phyloP scores from a whole-genome alignment of 306 rosid species.

The Vicia sativa region DNA sequence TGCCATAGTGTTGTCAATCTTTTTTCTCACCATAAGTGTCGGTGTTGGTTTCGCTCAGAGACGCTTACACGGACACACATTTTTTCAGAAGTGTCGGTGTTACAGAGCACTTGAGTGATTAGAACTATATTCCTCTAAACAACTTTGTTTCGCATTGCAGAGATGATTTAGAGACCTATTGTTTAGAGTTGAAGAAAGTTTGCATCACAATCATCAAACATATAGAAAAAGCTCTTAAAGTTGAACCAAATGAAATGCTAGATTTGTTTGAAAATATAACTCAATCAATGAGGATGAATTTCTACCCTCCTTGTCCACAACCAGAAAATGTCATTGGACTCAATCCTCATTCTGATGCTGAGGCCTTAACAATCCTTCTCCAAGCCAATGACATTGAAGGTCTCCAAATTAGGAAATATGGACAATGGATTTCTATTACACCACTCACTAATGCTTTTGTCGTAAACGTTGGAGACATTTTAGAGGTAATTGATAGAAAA shows the following conservation, averaged over 20 bases:
- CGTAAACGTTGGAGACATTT: slow-evolving; percentile 42
- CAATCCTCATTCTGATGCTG: not conserved
- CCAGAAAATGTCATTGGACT: slow-evolving; percentile 5
- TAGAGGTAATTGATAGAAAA: slow-evolving; percentile 11
- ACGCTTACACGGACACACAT: no score
- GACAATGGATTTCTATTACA: not conserved
- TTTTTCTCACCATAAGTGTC: no score
- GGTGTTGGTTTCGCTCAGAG: no score
- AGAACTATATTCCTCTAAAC: not conserved
- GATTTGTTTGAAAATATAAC: not conserved
- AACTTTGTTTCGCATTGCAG: not conserved
- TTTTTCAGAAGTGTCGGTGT: no score
- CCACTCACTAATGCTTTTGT: slow-evolving; percentile 40
- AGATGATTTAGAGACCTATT: not conserved
- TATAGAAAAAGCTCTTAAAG: slow-evolving; percentile 2
- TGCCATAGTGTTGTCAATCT: no score
- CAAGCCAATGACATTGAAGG: slow-evolving; percentile 4
- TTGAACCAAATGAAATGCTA: slow-evolving; percentile 1
- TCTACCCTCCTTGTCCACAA: slow-evolving; percentile 1
- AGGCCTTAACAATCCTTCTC: not conserved
- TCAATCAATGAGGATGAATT: slow-evolving; percentile 6
- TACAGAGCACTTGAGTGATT: not conserved
- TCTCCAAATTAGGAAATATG: not conserved
- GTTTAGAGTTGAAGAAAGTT: not conserved
- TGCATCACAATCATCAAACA: not conserved